Base-by-base conservation (phyloP, 2,329 filamentous ascomycete genomes). In the Kalaharituber pfeilii region DNA sequence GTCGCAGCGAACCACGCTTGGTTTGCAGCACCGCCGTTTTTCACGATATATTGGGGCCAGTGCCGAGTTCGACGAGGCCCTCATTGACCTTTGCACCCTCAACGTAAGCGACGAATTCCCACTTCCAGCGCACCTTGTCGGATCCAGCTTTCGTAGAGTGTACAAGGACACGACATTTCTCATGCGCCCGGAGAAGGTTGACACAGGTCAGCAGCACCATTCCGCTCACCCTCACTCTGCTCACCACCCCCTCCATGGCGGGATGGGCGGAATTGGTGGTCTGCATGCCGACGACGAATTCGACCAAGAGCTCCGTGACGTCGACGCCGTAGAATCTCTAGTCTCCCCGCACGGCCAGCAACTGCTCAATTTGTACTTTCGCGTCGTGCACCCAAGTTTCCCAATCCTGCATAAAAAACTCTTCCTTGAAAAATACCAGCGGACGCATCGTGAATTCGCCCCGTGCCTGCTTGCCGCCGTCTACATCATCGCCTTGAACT, bases 11-110 rank as follows among this genome's bases (percentile, higher is more conserved):
- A 75, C 79, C 65, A 82, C 80, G 15, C 72, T 91, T 55, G 85
- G 85, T 56, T 74, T 91, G 61, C 84, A 89, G 66, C 73, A 78
- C 64, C 81, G 86, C 67, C 79, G 83, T 57, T 86, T 83, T 67
- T 86, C 83, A 69, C 82, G 86, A 68, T 86, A 89, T 65, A 85
- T 91, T 62, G 85, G 85, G 25, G 78, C 82, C 55, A 89, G 84
- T 51, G 87, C 84, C 51, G 83, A 87, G 63, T 86, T 88, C 65
- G 85, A 91, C 66, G 82, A 84, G 15, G 81, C 81, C n/a, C 73
- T 91, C 53, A 85, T 89, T 68, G 84, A 85, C 62, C 74, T 89
- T 22, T 87, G 84, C 22, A 75, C 80, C 5, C 88, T 88, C 67
- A 83, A 89, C 68, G 81, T 80, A 27, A 81, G 84, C 66, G 84